A percentile compares a stretch with the other conserved stretches of the same genome.
Conservation (phyloP, 2,329 filamentous ascomycete species). For the Triangularia setosa region DNA sequence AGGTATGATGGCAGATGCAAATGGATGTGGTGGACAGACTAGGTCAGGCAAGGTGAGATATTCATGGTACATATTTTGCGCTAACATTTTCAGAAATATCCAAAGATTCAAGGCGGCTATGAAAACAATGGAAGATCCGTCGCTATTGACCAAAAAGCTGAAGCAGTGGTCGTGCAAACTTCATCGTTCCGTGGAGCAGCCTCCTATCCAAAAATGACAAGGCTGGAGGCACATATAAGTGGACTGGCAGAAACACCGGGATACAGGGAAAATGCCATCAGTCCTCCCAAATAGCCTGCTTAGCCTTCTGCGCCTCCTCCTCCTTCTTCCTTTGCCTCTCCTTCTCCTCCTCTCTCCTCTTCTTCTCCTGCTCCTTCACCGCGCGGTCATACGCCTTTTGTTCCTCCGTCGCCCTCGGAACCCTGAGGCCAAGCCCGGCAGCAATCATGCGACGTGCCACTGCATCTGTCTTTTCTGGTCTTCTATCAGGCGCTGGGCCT, state of each 20-base stretch:
- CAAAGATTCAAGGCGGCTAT: not conserved
- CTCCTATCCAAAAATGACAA: not conserved
- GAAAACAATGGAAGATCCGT: not conserved
- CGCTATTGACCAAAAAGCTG: not conserved
- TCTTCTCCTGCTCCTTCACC: conserved; percentile 79
- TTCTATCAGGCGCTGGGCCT: conserved; percentile 22
- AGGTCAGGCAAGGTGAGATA: not conserved
- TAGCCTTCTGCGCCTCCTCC: conserved; percentile 69
- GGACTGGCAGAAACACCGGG: not conserved
- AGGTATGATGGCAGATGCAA: too few relatives aligned
- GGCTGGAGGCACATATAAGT: not conserved
- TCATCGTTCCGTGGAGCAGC: not conserved
- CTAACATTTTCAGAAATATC: not conserved
- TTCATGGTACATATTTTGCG: not conserved
- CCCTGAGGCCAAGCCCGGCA: conserved; percentile 75
- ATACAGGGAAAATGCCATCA: conserved; percentile 32
- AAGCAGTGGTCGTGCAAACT: not conserved
- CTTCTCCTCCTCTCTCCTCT: conserved; percentile 67
- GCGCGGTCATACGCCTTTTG: conserved; percentile 82
- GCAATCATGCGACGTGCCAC: conserved; percentile 89
- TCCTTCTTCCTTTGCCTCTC: conserved; percentile 58
- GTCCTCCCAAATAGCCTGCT: conserved; percentile 82
- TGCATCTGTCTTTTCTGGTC: conserved; percentile 90
- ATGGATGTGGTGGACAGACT: not conserved
- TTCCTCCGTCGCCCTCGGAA: conserved; percentile 80